A percentile compares a stretch with the other conserved stretches of the same genome.
phyloP scores from a whole-genome alignment of 257 asterid genomes.

The Penstemon davidsonii region DNA sequence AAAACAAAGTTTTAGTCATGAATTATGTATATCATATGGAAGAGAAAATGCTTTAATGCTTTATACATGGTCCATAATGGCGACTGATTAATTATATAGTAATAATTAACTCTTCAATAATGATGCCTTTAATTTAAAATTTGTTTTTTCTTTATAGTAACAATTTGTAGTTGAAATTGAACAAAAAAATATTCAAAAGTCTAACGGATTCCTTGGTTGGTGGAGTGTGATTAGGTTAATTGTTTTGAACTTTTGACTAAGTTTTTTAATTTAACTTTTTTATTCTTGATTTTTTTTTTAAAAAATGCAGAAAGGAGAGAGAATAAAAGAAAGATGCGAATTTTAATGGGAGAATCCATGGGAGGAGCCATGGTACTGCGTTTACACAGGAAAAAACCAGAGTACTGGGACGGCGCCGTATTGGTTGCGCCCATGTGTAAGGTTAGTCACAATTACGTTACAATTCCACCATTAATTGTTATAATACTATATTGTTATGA shows the following conservation, averaged over 20 bases:
- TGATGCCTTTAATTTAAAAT: not conserved
- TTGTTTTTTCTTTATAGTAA: not conserved
- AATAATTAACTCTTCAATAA: not conserved
- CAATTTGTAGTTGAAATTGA: not conserved
- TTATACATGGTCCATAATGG: not conserved
- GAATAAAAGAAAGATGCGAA: constrained; percentile 44
- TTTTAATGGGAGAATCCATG: constrained; percentile 76
- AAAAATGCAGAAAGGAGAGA: constrained; percentile 44
- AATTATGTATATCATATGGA: not conserved
- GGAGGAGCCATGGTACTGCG: constrained; percentile 76
- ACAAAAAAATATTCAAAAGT: not conserved
- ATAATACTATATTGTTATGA: too few species aligned
- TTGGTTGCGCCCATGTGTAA: constrained; percentile 83
- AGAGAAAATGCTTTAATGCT: not conserved
- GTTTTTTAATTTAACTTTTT: not conserved
- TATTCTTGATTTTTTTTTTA: not conserved
- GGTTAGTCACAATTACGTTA: constrained; percentile 27
- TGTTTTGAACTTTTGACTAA: not conserved
- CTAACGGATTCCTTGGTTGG: constrained; percentile 14
- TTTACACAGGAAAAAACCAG: constrained; percentile 57
- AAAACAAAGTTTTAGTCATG: not conserved
- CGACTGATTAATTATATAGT: not conserved
- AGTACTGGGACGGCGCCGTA: constrained; percentile 67
- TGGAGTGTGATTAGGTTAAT: constrained; percentile 12
- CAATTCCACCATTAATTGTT: too few species aligned